phyloP scores from a whole-genome alignment of 306 rosid genomes.

The Hippophae rhamnoides region DNA sequence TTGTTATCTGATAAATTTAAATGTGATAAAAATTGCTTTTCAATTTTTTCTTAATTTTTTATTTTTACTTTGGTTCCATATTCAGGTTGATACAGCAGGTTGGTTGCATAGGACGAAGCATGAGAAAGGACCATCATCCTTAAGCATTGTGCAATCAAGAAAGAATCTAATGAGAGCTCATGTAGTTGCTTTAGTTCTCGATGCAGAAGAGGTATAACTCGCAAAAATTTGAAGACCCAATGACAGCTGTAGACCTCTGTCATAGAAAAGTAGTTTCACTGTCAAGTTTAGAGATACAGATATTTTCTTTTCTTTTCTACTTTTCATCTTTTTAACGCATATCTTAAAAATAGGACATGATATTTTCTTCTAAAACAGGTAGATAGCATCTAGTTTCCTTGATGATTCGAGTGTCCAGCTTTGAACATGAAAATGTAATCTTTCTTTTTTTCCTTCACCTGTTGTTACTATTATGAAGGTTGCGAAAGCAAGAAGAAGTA shows the following conservation, averaged over 20 bases:
- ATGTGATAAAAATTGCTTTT: not conserved
- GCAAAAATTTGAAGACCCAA: too few species aligned
- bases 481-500: conserved; percentile 60
- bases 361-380: too few species aligned
- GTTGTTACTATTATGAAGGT: conserved; percentile 32
- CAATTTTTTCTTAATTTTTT: not conserved
- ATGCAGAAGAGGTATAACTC: conserved; percentile 74
- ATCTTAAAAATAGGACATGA: too few species aligned
- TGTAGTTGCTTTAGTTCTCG: conserved; percentile 84
- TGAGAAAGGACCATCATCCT: conserved; percentile 84
- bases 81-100: conserved; percentile 94
- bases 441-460: conserved; percentile 2
- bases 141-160: conserved; percentile 89
- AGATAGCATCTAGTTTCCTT: too few species aligned
- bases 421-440: too few species aligned
- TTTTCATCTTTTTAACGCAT: too few species aligned
- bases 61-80: not conserved
- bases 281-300: too few species aligned
- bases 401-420: too few species aligned
- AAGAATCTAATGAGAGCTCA: conserved; percentile 94
- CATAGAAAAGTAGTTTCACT: too few species aligned
- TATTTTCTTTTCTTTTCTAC: too few species aligned
- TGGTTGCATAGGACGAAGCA: conserved; percentile 85
- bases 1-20: too few species aligned
- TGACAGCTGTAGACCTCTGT: too few species aligned